Evolutionary conservation across 2,329 filamentous ascomycete species (phyloP).

Genomic region (Colletotrichum sp.): DNA sequence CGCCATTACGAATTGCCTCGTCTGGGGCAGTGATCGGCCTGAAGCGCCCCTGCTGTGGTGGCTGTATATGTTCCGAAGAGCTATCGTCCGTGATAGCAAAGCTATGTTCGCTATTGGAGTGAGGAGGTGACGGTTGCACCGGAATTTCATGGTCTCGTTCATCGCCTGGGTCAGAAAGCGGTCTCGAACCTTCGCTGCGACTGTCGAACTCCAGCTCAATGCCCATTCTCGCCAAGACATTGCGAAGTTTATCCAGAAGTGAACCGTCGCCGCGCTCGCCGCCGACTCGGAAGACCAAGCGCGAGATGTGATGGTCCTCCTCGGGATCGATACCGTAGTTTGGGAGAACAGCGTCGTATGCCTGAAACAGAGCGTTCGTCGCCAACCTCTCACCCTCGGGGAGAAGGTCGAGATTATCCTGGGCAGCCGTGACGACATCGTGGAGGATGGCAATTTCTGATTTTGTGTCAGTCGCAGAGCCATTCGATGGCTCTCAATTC

Average conservation of each 20-base stretch:
- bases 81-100: neutral
- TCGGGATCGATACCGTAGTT: constrained; percentile 73
- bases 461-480: neutral
- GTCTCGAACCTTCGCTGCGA: constrained; percentile 10
- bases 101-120: neutral
- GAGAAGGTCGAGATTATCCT: constrained; percentile 63
- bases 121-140: neutral
- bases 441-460: constrained; percentile 81
- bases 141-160: neutral
- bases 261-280: constrained; percentile 62
- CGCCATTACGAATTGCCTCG: neutral
- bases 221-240: constrained; percentile 70
- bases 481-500: neutral
- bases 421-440: constrained; percentile 75
- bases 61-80: neutral
- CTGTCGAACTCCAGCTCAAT: constrained; percentile 70
- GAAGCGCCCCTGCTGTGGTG: neutral
- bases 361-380: constrained; percentile 79
- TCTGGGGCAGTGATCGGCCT: neutral
- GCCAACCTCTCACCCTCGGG: constrained; percentile 69
- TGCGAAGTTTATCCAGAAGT: constrained; percentile 73
- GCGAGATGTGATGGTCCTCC: constrained; percentile 76
- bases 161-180: neutral
- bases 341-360: constrained; percentile 79
- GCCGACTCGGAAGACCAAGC: constrained; percentile 81